Conservation (phyloP, 495 filamentous ascomycete species). For the Penicillium longicatenatum region DNA sequence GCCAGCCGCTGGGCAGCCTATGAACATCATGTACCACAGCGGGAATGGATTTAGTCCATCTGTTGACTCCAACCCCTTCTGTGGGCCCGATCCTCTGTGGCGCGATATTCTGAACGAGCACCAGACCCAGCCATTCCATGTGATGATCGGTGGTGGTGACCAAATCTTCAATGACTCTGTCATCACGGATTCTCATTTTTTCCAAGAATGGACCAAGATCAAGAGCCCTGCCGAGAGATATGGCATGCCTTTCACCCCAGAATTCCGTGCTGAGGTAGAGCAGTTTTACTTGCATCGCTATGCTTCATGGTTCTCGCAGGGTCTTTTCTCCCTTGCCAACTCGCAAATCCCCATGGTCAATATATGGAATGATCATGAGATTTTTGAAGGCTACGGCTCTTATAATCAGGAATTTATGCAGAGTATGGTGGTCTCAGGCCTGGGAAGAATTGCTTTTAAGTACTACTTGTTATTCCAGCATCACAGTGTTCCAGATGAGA, state of each 20-base stretch:
- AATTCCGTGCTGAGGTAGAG: slow-evolving; percentile 85
- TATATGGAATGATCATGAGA: slow-evolving; percentile 97
- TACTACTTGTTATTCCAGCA: slow-evolving; percentile 99
- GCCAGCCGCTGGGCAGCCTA: slow-evolving; percentile 77
- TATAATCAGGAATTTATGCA: slow-evolving; percentile 92
- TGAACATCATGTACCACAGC: slow-evolving; percentile 99
- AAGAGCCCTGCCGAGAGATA: slow-evolving; percentile 82
- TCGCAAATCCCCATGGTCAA: slow-evolving; percentile 98
- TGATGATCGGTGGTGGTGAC: slow-evolving; percentile 97
- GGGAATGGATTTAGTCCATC: slow-evolving; percentile 93
- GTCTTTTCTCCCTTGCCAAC: slow-evolving; percentile 87
- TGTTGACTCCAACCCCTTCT: slow-evolving; percentile 75
- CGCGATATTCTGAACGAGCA: slow-evolving; percentile 92
- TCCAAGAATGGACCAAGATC: slow-evolving; percentile 80
- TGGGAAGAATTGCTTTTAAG: slow-evolving; percentile 92
- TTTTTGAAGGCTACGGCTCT: slow-evolving; percentile 94
- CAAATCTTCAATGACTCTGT: slow-evolving; percentile 93
- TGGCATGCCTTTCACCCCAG: slow-evolving; percentile 65
- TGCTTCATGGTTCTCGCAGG: slow-evolving; percentile 90
- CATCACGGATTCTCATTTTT: slow-evolving; percentile 69
- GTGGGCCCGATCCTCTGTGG: slow-evolving; percentile 95
- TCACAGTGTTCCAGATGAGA: slow-evolving; percentile 80
- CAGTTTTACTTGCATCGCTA: slow-evolving; percentile 85
- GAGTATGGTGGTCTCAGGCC: slow-evolving; percentile 83
- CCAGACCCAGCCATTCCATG: slow-evolving; percentile 91